Conservation (phyloP, 2,329 filamentous ascomycete species). For the Penicillium sp. region DNA sequence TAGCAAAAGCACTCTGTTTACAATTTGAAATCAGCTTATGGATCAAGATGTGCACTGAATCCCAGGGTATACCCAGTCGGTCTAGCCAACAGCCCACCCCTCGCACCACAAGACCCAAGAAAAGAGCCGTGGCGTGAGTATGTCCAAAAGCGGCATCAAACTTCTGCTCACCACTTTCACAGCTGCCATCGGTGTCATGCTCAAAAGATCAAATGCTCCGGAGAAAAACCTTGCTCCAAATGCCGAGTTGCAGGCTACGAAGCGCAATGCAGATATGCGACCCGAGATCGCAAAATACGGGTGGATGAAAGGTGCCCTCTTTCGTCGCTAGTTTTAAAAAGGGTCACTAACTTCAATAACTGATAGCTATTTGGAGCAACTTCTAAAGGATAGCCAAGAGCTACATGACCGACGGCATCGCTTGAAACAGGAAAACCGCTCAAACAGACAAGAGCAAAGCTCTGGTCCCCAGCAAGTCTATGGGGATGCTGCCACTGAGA, state of each 20-base stretch:
- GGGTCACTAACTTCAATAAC: background rate
- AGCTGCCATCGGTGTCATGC: constrained; percentile 43
- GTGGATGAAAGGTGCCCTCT: constrained; percentile 23
- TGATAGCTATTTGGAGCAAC: constrained; percentile 29
- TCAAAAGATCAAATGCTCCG: constrained; percentile 48
- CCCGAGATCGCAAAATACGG: constrained; percentile 41
- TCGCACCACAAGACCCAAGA: constrained; percentile 4
- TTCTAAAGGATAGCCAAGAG: constrained; percentile 18
- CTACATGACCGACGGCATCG: background rate
- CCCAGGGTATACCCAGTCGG: background rate
- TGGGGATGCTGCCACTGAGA: constrained; percentile 2
- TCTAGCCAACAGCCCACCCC: background rate
- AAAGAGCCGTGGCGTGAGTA: constrained; percentile 7
- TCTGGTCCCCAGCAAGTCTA: background rate
- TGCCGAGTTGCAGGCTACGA: constrained; percentile 35
- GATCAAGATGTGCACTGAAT: background rate
- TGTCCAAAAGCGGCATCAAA: background rate
- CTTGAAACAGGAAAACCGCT: background rate
- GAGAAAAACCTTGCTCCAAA: constrained; percentile 41
- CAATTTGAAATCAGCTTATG: background rate
- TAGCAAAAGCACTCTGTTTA: background rate
- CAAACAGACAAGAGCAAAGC: background rate
- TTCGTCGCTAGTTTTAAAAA: background rate
- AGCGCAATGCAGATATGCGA: constrained; percentile 36
- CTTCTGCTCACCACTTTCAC: background rate